Base-by-base conservation (phyloP, 1,139 yeast genomes). In the Geotrichum australiense region DNA sequence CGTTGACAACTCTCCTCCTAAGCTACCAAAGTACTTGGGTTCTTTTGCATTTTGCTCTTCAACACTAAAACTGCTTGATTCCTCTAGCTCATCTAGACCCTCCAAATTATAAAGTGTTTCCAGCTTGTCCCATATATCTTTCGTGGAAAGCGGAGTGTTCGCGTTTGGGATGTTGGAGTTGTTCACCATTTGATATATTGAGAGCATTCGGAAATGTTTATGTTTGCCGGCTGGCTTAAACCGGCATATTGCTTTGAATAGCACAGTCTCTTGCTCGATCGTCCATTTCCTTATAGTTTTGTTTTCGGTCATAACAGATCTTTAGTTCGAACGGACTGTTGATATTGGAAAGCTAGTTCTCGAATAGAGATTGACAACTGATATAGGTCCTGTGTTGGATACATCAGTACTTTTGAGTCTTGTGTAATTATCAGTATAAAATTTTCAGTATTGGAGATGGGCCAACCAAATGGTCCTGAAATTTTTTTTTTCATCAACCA, bases 191-290 rank as follows among this genome's bases (percentile, higher is more conserved):
- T 71, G 71, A 16, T 76, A 63, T 12, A 84, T 78, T 18, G 68
- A 54, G 45, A 66, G 61, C 74, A 84, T 70, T 50, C 80, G 73
- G 54, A 74, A 72, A 47, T 77, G 77, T 52, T 74, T 80, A 52
- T 74, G 63, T 29, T 61, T 35, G 5, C 48, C 48, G 3, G 75
- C 75, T 1, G 94, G 94, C 55, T 80, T 80, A 61, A 69, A 71
- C 49, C 76, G 80, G 50, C 91, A 78, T 2, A 82, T 68, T 39
- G 85, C 76, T 45, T 75, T 68, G 54, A 81, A 75, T 28, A 84
- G 68, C 49, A 69, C 68, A 38, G 80, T 76, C 57, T 84, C 94
- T 48, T 80, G 84, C 39, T 76, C 78, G 2, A 70, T 58, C 7
- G 70, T 62, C 94, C 94, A 64, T 47, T 62, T 55, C 44, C 55